Evolutionary conservation across 2,329 filamentous ascomycete genomes (phyloP), one percentile per base, ranked within the genome.

Genomic region (Sphaerulina musiva): DNA sequence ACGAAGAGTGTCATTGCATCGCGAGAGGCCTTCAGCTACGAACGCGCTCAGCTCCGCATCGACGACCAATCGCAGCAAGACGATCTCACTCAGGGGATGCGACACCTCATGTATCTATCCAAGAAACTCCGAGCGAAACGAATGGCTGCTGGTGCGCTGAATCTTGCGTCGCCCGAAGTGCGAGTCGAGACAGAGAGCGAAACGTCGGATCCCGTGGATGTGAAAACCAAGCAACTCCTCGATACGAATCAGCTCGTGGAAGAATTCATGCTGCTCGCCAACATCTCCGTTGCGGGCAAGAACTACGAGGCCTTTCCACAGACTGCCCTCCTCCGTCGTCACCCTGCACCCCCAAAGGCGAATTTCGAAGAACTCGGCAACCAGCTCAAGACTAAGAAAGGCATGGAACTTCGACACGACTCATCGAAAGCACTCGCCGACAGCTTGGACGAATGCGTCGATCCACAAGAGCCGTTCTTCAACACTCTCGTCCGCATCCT

Each of bases 201-300:
- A 73, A 95, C 92, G 0, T 95, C 91, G 1, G 93, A 97, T 68
- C 92, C 93, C 0, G 86, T 95, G 51, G 93, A 97, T 65, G 89
- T 98, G 63, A 90, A 97, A 77, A 95, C 91, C 5, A 98, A 98
- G 74, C 81, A 91, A 64, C 83, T 91, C 48, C 83, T 98, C 38
- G 91, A 93, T 67, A 98, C 93, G 50, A 98, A 97, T 76, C 96
- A 92, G 20, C 81, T 98, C 4, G 95, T 98, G 29, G 93, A 98
- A 69, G 93, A 98, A 70, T 97, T 98, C 78, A 98, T 98, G 93
- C 78, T 98, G 68, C 87, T 97, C 70, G 95, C 93, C 77, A 98
- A 98, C 74, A 90, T 89, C 67, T 92, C 86, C 63, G 95, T 98
- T 31, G 93, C 92, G 6, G 81, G 84, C 61, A 92, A 89, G 71